Percentiles rank a stretch among this genome's conserved stretches.
Evolutionary conservation across 345 rosid genomes (phyloP).

Genomic region (Lepidium africanum): DNA sequence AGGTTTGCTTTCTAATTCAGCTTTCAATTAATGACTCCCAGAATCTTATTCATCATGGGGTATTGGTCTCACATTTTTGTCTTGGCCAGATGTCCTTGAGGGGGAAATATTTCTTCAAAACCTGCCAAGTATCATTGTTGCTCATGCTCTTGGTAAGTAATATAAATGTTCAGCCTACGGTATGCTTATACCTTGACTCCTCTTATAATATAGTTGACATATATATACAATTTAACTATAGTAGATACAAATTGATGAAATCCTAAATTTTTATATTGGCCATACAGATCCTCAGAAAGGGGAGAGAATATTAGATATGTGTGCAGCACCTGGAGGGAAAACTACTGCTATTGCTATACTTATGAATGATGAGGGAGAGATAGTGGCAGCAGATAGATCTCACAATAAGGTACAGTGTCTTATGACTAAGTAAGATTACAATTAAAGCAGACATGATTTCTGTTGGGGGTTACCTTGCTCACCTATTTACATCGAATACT

Average conservation of each 20-base stretch:
- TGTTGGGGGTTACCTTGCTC: background rate
- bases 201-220: background rate
- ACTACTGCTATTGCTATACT: slow-evolving; percentile 89
- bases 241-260: background rate
- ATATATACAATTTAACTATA: background rate
- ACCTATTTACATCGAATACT: background rate
- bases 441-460: background rate
- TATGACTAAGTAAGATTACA: background rate
- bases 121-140: slow-evolving; percentile 81
- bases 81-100: slow-evolving; percentile 70
- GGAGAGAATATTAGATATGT: slow-evolving; percentile 91
- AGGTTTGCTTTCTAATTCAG: background rate
- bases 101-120: slow-evolving; percentile 98
- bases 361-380: slow-evolving; percentile 91
- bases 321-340: slow-evolving; percentile 99
- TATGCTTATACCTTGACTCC: background rate
- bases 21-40: slow-evolving; percentile 5
- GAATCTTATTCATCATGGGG: slow-evolving; percentile 2
- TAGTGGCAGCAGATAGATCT: slow-evolving; percentile 88
- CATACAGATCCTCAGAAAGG: slow-evolving; percentile 84
- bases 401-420: slow-evolving; percentile 71
- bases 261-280: slow-evolving; percentile 12
- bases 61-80: background rate
- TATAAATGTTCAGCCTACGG: background rate
- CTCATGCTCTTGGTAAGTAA: slow-evolving; percentile 80